Evolutionary conservation across 164 flowering plant genomes (phyloP), one percentile per base, ranked within the genome.

Genomic region (Euptelea pleiosperma): DNA sequence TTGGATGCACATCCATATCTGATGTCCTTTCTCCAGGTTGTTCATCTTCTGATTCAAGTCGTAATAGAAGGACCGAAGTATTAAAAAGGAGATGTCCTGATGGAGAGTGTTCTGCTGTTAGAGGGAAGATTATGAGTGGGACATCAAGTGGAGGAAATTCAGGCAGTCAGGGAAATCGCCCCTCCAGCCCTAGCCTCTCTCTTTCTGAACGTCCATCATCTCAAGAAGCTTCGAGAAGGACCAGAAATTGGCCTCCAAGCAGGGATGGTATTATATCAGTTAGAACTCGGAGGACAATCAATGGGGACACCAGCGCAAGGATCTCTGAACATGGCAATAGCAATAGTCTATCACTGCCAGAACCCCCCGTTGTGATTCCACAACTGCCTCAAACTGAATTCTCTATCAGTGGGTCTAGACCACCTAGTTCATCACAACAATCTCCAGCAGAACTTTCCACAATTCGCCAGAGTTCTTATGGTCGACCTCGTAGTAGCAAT

Each of bases 41-140:
- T 72, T 73, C 90, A 4, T 60, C 79, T 24, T 66, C 83, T 50
- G 79, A 81, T 49, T 65, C 80, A 46, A 67, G 49, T 52, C 61
- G 65, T 9, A 63, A 29, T 63, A 74, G 64, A 67, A 67, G 65
- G 69, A 63, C 72, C 19, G 73, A 62, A 39, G 36, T 43, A 18
- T 42, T 67, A 7, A 75, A 74, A 68, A 77, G 67, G 68, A 81
- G 74, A 70, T 65, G 55, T 55, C 41, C 71, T 58, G 82, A 77
- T 58, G 83, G 81, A 36, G 94, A 77, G 68, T 77, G 90, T 61
- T 77, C 83, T 39, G 49, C 83, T 47, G 16, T 62, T 37, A 76
- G 68, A 64, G 85, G 82, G 35, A 87, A 81, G 78, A 78, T 71
- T 45, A 55, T 58, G 15, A 59, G 19, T 51, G 76, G 76, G 35